Evolutionary conservation across 169 alveolate genomes (phyloP), one percentile per base, ranked within the genome.

Genomic region (Plasmodium coatneyi): DNA sequence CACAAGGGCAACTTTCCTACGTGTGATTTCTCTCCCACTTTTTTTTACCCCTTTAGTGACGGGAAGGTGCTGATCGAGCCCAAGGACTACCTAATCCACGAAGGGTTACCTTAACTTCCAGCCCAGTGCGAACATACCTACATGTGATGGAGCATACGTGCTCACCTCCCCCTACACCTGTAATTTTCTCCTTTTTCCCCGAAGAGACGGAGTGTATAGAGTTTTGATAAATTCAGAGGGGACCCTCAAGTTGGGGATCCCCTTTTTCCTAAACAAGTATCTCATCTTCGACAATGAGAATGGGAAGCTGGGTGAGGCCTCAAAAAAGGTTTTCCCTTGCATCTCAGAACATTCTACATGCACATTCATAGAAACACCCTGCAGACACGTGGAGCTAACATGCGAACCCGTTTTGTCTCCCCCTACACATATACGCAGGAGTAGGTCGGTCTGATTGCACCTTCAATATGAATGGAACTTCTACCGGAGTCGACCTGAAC

Each of bases 281-380:
- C 46, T 86, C 25, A 76, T 76, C 79, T 86, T 86, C 66, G 93
- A 86, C 54, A 86, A 86, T 49, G 93, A 86, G 46, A 34, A 76
- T 30, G 60, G 70, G 32, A 86, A 78, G 66, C 46, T 86, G 28
- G 93, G 93, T 86, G 39, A 74, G 30, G 19, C 22, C 49, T 22
- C 9, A 28, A 28, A 6, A 12, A 4, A 9, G 25, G 60, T 22
- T 12, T 46, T 49, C 60, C 22, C 60, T 10, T 10, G 5, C 22
- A 49, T 22, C 60, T 49, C 60, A 0, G 60, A 22, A 16, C 7
- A 49, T 49, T 22, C 9, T 46, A 14, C 5, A 19, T n/a, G 49
- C 22, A 60, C 14, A 14, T 56, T 3, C 43, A 12, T 46, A 66
- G 16, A 34, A 70, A 5, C 49, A 14, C 74, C 7, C 41, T 46